Base-by-base conservation (phyloP, 371 early-diverging fungal genomes). In the Coemansia sp. region DNA sequence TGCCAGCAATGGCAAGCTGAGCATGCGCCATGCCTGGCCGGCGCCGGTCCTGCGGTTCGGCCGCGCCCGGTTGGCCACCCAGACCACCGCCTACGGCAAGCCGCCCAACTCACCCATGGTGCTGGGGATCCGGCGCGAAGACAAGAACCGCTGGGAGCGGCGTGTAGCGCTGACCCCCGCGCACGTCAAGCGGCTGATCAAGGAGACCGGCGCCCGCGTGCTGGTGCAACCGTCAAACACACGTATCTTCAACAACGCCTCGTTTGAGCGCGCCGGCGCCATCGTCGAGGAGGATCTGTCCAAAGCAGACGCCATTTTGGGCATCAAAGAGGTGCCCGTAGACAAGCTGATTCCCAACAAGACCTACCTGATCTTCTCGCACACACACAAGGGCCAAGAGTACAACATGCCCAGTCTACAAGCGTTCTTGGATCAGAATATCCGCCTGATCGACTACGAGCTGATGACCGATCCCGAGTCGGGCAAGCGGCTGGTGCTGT, bases 301-400 rank as follows among this genome's bases (percentile, higher is more conserved):
- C 4, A 75, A 72, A 10, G 95, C 95, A 5, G 97, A 98, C 78
- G 77, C 96, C 26, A 94, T 98, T 41, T 68, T 98, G 48, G 98
- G 98, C 16, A 95, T 98, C 61, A 98, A 98, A 77, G 98, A 98
- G 68, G 95, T 98, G 2, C 95, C 97, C n/a, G 82, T 83, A 16
- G 76, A 82, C 50, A 80, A 90, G 55, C 71, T 98, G 58, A 78
- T 97, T 4, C 86, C 86, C 0, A 81, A 90, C 76, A 97, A 96
- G 81, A 93, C 94, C 1, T 98, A 95, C 77, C 47, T 95, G 30
- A 90, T 91, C 81, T 98, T 98, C 69, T 95, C 97, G 57, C 98
- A 98, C 79, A 98, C 97, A 0, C 96, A 95, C 82, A 98, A 98
- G 80, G 98, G 94, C 30, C 95, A 94, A 63, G 54, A 63, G 38